Evolutionary conservation across 2,329 filamentous ascomycete genomes (phyloP).

Genomic region (Cladosporium oxysporum): DNA sequence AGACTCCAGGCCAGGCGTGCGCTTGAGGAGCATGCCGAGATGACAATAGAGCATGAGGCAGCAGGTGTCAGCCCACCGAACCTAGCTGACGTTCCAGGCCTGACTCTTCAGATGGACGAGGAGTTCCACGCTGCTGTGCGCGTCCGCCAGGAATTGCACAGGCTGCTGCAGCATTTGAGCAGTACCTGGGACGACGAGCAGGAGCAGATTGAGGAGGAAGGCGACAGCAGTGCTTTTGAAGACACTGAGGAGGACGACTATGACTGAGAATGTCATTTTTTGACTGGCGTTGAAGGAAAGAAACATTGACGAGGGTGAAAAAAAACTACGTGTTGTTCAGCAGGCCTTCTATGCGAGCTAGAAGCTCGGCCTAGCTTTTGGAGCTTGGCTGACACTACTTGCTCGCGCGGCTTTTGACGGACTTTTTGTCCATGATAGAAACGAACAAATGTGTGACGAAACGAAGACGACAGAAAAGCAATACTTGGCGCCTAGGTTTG

Average conservation of each 20-base stretch:
- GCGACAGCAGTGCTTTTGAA: constrained; percentile 14
- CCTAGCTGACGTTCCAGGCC: not conserved
- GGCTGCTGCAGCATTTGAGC: not conserved
- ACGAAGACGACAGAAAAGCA: not conserved
- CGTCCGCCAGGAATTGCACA: not conserved
- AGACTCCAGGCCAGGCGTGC: not conserved
- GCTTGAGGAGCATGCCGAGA: not conserved
- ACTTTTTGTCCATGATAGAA: not conserved
- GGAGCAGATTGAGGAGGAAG: constrained; percentile 11
- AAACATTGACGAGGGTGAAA: not conserved
- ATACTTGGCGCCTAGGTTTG: not conserved
- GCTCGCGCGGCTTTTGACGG: not conserved
- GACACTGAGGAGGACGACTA: constrained; percentile 9
- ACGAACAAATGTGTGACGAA: constrained; percentile 2
- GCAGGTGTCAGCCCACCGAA: not conserved
- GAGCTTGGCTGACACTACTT: not conserved
- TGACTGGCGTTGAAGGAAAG: not conserved
- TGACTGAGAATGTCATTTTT: not conserved
- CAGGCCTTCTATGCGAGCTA: not conserved
- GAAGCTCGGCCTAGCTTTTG: not conserved
- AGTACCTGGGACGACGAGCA: not conserved
- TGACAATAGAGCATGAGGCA: not conserved
- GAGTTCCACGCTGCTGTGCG: not conserved
- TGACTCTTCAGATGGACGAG: constrained; percentile 13
- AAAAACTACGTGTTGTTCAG: not conserved